These are phyloP conservation scores for Bruguiera parviflora DNA, from an alignment of 345 rosid species.

Conservation along the genomic window DNA sequence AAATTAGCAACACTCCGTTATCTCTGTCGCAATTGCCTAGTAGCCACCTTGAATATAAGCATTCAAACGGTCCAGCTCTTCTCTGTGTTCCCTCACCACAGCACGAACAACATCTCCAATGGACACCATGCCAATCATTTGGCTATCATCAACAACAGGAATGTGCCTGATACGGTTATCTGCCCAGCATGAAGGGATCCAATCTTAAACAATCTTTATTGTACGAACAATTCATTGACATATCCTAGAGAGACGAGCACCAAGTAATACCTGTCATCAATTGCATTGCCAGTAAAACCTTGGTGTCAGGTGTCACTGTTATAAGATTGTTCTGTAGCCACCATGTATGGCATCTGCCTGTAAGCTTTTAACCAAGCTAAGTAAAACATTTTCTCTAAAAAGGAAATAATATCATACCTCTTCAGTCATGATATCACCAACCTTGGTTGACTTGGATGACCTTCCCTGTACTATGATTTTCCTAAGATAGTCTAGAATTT, in stretches of 20 bases:
- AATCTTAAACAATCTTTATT: neutral
- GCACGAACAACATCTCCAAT: constrained; percentile 99
- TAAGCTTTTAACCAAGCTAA: neutral
- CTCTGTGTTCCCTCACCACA: constrained; percentile 87
- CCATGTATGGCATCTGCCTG: neutral
- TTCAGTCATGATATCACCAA: constrained; percentile 98
- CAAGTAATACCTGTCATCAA: constrained; percentile 77
- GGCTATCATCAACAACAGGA: constrained; percentile 73
- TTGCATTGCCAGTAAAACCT: constrained; percentile 95
- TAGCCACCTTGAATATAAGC: constrained; percentile 95
- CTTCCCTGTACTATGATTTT: constrained; percentile 98
- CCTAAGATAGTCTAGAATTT: constrained; percentile 68
- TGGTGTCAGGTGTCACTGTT: constrained; percentile 87
- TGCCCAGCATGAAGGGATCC: constrained; percentile 28
- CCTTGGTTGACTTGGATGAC: constrained; percentile 97
- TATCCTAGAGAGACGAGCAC: neutral
- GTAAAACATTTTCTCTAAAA: neutral
- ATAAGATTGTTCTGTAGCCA: constrained; percentile 77
- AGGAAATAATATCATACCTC: constrained; percentile 51
- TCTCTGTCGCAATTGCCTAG: constrained; percentile 41
- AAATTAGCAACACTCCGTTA: constrained; percentile 1
- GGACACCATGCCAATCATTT: constrained; percentile 96
- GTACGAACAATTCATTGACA: neutral
- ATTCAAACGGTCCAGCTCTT: constrained; percentile 85
- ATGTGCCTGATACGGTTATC: constrained; percentile 97